Evolutionary conservation across 176 grass and related monocot species (phyloP), one percentile per base, ranked within the genome.

Genomic region (Calamus simplicifolius): DNA sequence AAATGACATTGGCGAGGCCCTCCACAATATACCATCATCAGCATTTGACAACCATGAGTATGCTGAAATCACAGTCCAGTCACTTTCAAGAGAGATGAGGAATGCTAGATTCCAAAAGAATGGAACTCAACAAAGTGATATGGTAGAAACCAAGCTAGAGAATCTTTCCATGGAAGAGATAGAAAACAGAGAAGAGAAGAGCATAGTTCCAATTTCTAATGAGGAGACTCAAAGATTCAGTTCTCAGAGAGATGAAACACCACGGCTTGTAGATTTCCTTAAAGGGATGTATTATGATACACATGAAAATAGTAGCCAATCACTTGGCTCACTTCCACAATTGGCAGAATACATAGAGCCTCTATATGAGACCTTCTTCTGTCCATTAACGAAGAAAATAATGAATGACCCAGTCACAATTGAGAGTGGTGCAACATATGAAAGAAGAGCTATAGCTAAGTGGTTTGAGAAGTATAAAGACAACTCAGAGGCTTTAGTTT

Each of bases 281-380:
- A 65, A 79, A 57, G 82, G 72, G 53, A 80, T 74, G 68, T 77
- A 77, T 56, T 55, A 62, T 13, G 73, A 81, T 48, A 76, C 81
- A 13, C 70, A 80, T 5, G 77, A 80, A 59, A 69, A 56, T 0
- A 71, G 79, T 25, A 61, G 69, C 16, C 62, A 76, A 63, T 73
- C 81, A 0, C 75, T 83, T 58, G 29, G 17, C 68, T 69, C 78
- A 0, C 60, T 81, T 15, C 80, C 80, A 31, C 82, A 73, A 70
- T 59, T 87, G 1, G 79, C 84, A 0, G 94, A 99, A 48, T 80
- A 78, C 60, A 78, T 99, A 0, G 88, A 99, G 26, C 93, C 93
- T 0, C 65, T 85, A 5, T 98, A 98, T 61, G 87, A 98, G 57
- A 75, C 87, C 1, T 98, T 98, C 76, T 92, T 98, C 56, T 98